These are phyloP conservation scores for Leucaena leucocephala DNA, from an alignment of 306 rosid genomes.

Conservation along the genomic window DNA sequence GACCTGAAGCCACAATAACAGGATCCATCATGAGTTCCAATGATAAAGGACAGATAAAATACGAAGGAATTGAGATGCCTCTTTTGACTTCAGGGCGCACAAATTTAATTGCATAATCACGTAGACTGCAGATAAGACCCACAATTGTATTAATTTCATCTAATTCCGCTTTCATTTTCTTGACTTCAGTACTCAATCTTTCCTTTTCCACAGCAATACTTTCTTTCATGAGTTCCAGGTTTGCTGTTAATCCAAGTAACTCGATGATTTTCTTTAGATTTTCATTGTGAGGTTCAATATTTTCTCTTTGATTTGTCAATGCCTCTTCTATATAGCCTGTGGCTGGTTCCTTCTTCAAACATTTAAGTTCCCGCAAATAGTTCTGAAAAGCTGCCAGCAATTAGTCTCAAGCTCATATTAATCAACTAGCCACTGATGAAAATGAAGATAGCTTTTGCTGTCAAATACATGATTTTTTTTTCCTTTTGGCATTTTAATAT, in stretches of 20 bases:
- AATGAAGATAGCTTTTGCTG: constrained; percentile 11
- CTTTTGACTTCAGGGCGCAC: constrained; percentile 47
- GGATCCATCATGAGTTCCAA: constrained; percentile 90
- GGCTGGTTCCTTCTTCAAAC: constrained; percentile 64
- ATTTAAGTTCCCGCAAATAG: constrained; percentile 66
- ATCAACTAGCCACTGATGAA: constrained; percentile 31
- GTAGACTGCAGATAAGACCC: constrained; percentile 65
- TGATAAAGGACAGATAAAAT: constrained; percentile 89
- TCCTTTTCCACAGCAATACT: constrained; percentile 85
- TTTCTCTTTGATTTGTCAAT: constrained; percentile 55
- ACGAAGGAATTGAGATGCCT: constrained; percentile 68
- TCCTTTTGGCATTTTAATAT: background rate
- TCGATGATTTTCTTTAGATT: constrained; percentile 62
- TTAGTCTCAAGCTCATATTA: constrained; percentile 37
- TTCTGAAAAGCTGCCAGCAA: constrained; percentile 53
- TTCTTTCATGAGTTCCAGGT: constrained; percentile 82
- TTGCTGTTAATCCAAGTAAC: constrained; percentile 62
- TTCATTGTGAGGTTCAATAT: constrained; percentile 50
- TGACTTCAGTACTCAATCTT: constrained; percentile 57
- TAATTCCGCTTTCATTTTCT: constrained; percentile 55
- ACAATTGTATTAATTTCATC: constrained; percentile 60
- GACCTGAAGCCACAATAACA: constrained; percentile 94
- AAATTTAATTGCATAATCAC: constrained; percentile 64
- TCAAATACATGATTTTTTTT: background rate
- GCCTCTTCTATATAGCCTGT: constrained; percentile 71